phyloP scores from a whole-genome alignment of 2,329 filamentous ascomycete genomes.

The Fusarium sp. region DNA sequence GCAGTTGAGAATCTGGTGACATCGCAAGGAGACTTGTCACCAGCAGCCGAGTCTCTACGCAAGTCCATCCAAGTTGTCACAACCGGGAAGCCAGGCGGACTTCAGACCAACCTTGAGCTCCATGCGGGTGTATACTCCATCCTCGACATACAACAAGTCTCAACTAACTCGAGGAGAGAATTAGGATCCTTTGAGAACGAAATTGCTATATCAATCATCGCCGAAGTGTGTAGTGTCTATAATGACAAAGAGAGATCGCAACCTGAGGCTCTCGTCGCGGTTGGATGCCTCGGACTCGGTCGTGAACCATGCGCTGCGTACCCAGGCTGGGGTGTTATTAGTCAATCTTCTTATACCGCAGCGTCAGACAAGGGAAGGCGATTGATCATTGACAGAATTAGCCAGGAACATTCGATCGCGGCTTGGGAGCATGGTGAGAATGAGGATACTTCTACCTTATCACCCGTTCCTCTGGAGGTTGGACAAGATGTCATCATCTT shows the following conservation, averaged over 20 bases:
- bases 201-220: slow-evolving; percentile 67
- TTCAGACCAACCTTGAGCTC: slow-evolving; percentile 60
- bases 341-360: slow-evolving; percentile 47
- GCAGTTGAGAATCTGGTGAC: slow-evolving; percentile 44
- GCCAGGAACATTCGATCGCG: slow-evolving; percentile 73
- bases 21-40: background rate
- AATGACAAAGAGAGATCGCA: slow-evolving; percentile 49
- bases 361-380: background rate
- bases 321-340: slow-evolving; percentile 69
- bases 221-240: slow-evolving; percentile 72
- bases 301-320: slow-evolving; percentile 71
- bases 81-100: background rate
- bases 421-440: slow-evolving; percentile 56
- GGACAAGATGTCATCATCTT: slow-evolving; percentile 60
- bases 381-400: slow-evolving; percentile 70
- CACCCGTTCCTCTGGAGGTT: slow-evolving; percentile 57
- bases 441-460: background rate
- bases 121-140: slow-evolving; percentile 75
- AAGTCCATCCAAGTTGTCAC: slow-evolving; percentile 1
- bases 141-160: slow-evolving; percentile 73
- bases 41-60: slow-evolving; percentile 6
- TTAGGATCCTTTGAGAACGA: slow-evolving; percentile 52
- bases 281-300: slow-evolving; percentile 69
- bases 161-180: slow-evolving; percentile 59
- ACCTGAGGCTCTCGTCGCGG: slow-evolving; percentile 67